These are phyloP conservation scores for Cercis canadensis DNA, from an alignment of 306 rosid genomes.

Conservation along the genomic window DNA sequence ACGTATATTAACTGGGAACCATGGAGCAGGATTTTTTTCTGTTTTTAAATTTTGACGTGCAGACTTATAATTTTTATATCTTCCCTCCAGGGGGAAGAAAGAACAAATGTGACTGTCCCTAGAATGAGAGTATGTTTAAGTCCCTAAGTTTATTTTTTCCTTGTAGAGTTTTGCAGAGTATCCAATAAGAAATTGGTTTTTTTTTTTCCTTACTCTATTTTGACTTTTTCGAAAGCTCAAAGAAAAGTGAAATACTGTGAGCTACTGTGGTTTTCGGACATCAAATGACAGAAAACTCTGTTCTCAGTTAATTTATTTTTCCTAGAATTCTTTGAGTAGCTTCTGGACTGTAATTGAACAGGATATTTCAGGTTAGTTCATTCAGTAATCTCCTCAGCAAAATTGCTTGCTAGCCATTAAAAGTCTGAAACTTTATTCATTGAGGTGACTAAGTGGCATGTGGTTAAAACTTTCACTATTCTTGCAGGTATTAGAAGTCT, in stretches of 20 bases:
- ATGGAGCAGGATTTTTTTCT: too few species aligned
- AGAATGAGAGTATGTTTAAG: neutral
- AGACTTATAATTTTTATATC: neutral
- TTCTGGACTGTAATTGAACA: neutral
- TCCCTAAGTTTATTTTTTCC: constrained; percentile 13
- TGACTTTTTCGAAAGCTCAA: constrained; percentile 1
- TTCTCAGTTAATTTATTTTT: neutral
- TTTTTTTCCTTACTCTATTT: constrained; percentile 15
- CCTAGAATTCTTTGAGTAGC: too few species aligned
- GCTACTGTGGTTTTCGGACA: constrained; percentile 9
- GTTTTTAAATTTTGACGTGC: too few species aligned
- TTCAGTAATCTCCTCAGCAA: neutral
- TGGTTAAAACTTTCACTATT: neutral
- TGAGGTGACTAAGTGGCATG: too few species aligned
- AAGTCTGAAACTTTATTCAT: too few species aligned
- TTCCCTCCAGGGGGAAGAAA: neutral
- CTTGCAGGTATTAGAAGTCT: constrained; percentile 30
- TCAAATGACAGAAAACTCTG: neutral
- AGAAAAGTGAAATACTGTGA: constrained; percentile 1
- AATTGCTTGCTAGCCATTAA: neutral
- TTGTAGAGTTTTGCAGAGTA: neutral
- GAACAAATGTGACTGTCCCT: neutral
- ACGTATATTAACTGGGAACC: too few species aligned
- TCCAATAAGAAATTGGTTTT: neutral
- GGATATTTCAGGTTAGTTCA: neutral